Percentiles rank a stretch among this genome's conserved stretches.
These are phyloP conservation scores for Cyphellophora europaea DNA, from an alignment of 2,329 filamentous ascomycete species.

Conservation along the genomic window DNA sequence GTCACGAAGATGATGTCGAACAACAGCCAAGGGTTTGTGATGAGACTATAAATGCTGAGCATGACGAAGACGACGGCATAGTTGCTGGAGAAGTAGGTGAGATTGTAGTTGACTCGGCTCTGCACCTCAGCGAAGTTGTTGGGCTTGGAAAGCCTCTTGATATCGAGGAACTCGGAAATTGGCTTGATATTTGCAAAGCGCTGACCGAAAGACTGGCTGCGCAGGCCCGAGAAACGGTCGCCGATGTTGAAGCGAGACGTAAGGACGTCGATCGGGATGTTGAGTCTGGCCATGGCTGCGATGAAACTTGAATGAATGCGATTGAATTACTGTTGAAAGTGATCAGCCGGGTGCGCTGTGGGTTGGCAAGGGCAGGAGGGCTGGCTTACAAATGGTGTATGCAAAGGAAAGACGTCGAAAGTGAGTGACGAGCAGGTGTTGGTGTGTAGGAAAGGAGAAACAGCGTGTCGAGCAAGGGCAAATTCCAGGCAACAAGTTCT, in stretches of 20 bases:
- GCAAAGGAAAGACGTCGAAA: too few species aligned
- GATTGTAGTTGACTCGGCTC: constrained; percentile 91
- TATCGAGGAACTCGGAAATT: constrained; percentile 84
- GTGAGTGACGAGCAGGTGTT: too few species aligned
- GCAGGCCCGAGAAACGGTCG: constrained; percentile 76
- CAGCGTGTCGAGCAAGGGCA: too few species aligned
- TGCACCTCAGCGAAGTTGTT: constrained; percentile 84
- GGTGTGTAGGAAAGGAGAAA: too few species aligned
- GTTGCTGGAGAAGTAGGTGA: constrained; percentile 96
- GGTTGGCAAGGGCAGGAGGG: too few species aligned
- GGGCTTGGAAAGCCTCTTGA: constrained; percentile 93
- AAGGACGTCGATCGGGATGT: constrained; percentile 83
- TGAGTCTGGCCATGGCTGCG: constrained; percentile 76
- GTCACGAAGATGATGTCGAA: constrained; percentile 88
- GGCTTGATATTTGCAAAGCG: constrained; percentile 91
- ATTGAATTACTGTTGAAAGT: too few species aligned
- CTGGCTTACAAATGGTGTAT: too few species aligned
- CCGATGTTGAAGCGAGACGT: constrained; percentile 81
- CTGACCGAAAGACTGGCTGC: constrained; percentile 65
- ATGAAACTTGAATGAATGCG: too few species aligned
- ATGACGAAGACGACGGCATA: constrained; percentile 90
- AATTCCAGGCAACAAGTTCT: too few species aligned
- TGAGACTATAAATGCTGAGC: constrained; percentile 88
- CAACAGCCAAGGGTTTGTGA: constrained; percentile 77
- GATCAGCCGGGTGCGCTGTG: too few species aligned